A percentile compares a stretch with the other conserved stretches of the same genome.
These are phyloP conservation scores for Globisporangium splendens DNA, from an alignment of 352 stramenopile species.

Conservation along the genomic window DNA sequence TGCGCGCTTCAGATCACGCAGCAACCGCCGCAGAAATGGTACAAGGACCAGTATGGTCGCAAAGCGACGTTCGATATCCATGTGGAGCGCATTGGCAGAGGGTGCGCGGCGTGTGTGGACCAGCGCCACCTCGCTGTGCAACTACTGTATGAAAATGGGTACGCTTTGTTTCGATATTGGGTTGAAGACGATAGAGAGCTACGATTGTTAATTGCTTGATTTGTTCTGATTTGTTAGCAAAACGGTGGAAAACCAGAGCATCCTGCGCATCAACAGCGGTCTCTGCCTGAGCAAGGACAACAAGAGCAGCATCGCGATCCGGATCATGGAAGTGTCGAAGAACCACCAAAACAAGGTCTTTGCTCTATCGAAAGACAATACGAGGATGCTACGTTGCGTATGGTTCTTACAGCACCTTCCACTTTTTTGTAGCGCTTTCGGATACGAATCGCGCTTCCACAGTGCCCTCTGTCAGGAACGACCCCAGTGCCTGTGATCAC, in stretches of 20 bases:
- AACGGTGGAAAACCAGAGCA: constrained; percentile 71
- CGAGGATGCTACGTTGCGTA: background rate
- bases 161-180: background rate
- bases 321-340: constrained; percentile 81
- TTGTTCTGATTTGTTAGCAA: constrained; percentile 28
- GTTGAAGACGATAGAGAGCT: background rate
- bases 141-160: constrained; percentile 71
- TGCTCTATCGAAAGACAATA: background rate
- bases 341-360: constrained; percentile 79
- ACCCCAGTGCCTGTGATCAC: constrained; percentile 31
- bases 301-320: constrained; percentile 47
- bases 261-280: constrained; percentile 53
- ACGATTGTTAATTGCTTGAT: background rate
- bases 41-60: constrained; percentile 78
- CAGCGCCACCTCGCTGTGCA: constrained; percentile 57
- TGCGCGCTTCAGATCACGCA: constrained; percentile 44
- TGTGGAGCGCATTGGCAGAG: constrained; percentile 24
- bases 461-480: constrained; percentile 25
- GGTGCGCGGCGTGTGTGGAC: constrained; percentile 42
- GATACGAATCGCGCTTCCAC: constrained; percentile 45
- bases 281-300: constrained; percentile 60
- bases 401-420: background rate
- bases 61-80: constrained; percentile 67
- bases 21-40: constrained; percentile 65
- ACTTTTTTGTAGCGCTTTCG: constrained; percentile 42